phyloP scores from a whole-genome alignment of 1,139 yeast genomes.

The Magnusiomyces tetraspermus region DNA sequence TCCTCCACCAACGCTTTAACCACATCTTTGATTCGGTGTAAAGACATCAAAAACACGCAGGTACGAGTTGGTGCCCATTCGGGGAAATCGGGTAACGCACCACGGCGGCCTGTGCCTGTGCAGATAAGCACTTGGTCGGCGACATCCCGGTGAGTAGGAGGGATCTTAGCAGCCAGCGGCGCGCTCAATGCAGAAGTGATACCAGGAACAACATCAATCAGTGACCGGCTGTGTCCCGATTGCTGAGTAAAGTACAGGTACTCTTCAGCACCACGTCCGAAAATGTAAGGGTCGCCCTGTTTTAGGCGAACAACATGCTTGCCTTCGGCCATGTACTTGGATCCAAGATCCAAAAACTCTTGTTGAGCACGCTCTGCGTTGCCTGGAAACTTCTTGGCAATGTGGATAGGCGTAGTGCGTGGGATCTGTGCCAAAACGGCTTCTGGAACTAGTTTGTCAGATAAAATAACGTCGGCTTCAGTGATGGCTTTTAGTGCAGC shows the following conservation, averaged over 20 bases:
- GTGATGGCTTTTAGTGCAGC: conserved; percentile 80
- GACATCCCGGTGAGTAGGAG: conserved; percentile 87
- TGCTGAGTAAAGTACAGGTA: conserved; percentile 47
- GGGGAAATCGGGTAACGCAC: conserved; percentile 72
- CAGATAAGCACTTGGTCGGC: conserved; percentile 89
- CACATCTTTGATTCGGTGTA: conserved; percentile 69
- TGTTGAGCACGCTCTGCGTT: conserved; percentile 92
- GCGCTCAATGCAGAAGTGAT: conserved; percentile 87
- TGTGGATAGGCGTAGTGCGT: conserved; percentile 58
- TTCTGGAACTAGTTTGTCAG: conserved; percentile 89
- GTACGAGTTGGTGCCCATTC: conserved; percentile 65
- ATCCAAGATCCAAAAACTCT: conserved; percentile 64
- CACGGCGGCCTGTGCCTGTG: conserved; percentile 91
- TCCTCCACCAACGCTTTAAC: conserved; percentile 43
- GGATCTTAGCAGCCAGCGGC: conserved; percentile 73
- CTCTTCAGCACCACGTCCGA: conserved; percentile 97
- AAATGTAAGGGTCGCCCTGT: conserved; percentile 96
- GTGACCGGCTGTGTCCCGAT: conserved; percentile 56
- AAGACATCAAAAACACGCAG: conserved; percentile 81
- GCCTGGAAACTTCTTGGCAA: conserved; percentile 93
- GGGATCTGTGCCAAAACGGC: conserved; percentile 79
- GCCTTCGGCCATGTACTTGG: conserved; percentile 55
- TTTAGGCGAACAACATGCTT: conserved; percentile 77
- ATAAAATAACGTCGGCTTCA: conserved; percentile 72
- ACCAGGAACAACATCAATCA: conserved; percentile 62